phyloP scores from a whole-genome alignment of 495 filamentous ascomycete species.

The Cudoniella acicularis region DNA sequence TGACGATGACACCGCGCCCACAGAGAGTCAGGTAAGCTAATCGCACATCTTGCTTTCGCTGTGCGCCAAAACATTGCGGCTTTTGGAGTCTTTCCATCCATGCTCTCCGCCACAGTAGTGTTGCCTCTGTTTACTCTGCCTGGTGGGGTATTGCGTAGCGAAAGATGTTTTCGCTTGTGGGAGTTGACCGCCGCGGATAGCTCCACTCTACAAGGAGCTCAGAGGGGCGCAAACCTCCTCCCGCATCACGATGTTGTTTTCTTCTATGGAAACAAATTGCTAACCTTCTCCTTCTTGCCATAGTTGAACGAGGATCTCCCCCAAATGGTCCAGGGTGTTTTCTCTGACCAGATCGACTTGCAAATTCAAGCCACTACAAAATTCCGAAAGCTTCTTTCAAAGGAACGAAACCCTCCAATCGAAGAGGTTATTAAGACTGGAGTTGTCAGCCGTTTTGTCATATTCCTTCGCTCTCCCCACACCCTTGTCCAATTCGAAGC shows the following conservation, averaged over 20 bases:
- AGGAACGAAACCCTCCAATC: slow-evolving; percentile 98
- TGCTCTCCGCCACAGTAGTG: slow-evolving; percentile 11
- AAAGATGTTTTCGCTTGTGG: slow-evolving; percentile 25
- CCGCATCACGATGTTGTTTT: background rate
- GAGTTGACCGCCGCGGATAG: slow-evolving; percentile 5
- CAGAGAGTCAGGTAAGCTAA: slow-evolving; percentile 89
- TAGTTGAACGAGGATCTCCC: slow-evolving; percentile 98
- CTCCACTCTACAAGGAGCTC: slow-evolving; percentile 7
- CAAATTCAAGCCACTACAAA: slow-evolving; percentile 99
- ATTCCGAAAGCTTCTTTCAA: slow-evolving; percentile 95
- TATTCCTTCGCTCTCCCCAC: slow-evolving; percentile 97
- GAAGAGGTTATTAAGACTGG: slow-evolving; percentile 99
- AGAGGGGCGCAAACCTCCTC: background rate
- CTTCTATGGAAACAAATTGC: slow-evolving; percentile 5
- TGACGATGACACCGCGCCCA: slow-evolving; percentile 92
- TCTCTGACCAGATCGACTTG: slow-evolving; percentile 95
- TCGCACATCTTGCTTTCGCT: background rate
- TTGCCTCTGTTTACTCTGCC: slow-evolving; percentile 20
- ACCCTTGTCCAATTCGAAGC: slow-evolving; percentile 99
- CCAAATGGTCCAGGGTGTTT: slow-evolving; percentile 95
- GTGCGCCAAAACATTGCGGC: background rate
- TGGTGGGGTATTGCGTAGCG: slow-evolving; percentile 25
- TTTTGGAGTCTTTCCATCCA: background rate
- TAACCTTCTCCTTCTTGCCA: slow-evolving; percentile 11
- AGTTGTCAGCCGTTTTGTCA: slow-evolving; percentile 94